A percentile compares a stretch with the other conserved stretches of the same genome.
Evolutionary conservation across 2,329 filamentous ascomycete genomes (phyloP).

Genomic region (Blastomyces gilchristii): DNA sequence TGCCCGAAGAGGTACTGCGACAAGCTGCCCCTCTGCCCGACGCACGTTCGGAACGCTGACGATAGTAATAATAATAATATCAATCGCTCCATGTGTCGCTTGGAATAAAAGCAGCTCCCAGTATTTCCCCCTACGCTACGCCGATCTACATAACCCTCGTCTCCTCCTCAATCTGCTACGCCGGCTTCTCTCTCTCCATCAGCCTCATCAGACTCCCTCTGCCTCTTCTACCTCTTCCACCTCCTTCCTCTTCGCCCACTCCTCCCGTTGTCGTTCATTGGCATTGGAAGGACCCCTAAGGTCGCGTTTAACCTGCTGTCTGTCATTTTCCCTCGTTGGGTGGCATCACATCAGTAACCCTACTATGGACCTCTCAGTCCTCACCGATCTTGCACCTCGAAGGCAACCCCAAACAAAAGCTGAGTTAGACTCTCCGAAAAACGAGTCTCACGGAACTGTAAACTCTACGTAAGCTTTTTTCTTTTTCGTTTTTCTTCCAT

Average conservation of each 20-base stretch:
- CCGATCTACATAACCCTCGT: neutral
- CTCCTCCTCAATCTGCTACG: neutral
- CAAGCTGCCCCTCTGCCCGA: neutral
- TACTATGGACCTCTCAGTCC: conserved; percentile 16
- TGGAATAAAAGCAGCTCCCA: neutral
- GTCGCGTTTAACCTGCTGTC: neutral
- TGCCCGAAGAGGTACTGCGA: neutral
- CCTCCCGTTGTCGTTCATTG: neutral
- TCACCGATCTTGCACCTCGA: conserved; percentile 14
- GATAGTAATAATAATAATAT: neutral
- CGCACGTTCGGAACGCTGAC: too few species aligned
- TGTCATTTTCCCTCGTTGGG: neutral
- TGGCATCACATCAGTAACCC: neutral
- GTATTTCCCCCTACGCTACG: neutral
- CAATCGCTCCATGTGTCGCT: neutral
- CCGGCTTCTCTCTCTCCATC: neutral
- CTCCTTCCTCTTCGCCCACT: neutral
- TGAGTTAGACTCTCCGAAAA: conserved; percentile 7
- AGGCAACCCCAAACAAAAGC: conserved; percentile 11
- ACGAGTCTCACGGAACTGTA: neutral
- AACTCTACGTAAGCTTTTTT: neutral
- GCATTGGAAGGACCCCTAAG: neutral
- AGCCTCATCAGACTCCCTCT: neutral
- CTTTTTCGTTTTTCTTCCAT: neutral
- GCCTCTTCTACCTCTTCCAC: neutral